Base-by-base conservation (phyloP, 495 filamentous ascomycete species). In the Patellaria atrata region DNA sequence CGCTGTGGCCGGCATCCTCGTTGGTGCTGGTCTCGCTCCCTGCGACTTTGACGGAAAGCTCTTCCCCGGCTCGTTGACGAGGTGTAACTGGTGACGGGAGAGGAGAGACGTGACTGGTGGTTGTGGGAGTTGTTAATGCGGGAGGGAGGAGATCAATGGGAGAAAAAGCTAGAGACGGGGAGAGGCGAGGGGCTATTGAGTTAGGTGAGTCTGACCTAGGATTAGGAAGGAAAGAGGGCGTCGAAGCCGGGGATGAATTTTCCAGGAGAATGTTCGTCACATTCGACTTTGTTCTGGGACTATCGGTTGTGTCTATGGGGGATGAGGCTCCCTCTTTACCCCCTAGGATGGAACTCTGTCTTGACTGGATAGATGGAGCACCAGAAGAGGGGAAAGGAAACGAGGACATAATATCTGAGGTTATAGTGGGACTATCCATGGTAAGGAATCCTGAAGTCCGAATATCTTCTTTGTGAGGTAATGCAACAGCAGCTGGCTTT, bases 41-140 rank as follows among this genome's bases (percentile, higher is more conserved):
- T 6, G 42, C 46, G n/a, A 50, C 46, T 37, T 45, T 42, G 14
- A 50, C 46, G n/a, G 35, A 9, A 10, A 50, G 22, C 19, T 49
- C 45, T 25, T 41, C 45, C n/a, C 45, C 35, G 25, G 31, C 22
- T 10, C 46, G 41, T 0, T 38, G 33, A 7, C 46, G 42, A 16
- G 46, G 46, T n/a, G 46, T 50, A 13, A 45, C 23, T 3, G 46
- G 46, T 4, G 46, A 50, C 9, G 46, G 46, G 8, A 50, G 35
- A 8, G 46, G 42, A 8, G 42, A 45, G 1, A 38, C 13, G 23
- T 45, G 46, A 11, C 40, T 40, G 13, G 41, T 44, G 3, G 46
- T 45, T 5, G 46, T 45, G 17, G 38, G 42, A 15, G 42, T 42
- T 2, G 38, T 42, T 0, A 43, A 13, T 18, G 44, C 30, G 14